phyloP scores from a whole-genome alignment of 2,329 filamentous ascomycete species.

The Leptosphaerulina australis region DNA sequence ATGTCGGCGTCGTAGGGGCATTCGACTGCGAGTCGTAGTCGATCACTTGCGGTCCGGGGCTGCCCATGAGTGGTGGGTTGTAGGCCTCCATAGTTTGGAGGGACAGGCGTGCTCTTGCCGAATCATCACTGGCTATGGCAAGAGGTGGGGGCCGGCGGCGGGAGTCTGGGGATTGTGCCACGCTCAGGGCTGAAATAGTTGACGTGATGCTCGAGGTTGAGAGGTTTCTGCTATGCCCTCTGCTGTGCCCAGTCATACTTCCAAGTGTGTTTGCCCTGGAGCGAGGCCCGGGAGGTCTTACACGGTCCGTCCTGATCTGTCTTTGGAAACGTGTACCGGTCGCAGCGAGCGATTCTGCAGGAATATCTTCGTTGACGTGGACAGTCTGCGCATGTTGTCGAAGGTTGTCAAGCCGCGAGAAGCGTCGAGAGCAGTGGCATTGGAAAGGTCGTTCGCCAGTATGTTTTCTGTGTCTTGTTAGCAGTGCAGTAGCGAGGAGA shows the following conservation, averaged over 20 bases:
- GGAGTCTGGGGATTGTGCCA: conserved; percentile 52
- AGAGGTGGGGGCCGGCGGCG: conserved; percentile 79
- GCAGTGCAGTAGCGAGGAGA: conserved; percentile 20
- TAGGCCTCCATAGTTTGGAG: conserved; percentile 65
- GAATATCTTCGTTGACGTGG: conserved; percentile 96
- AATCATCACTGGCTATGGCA: conserved; percentile 76
- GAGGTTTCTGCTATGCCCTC: conserved; percentile 83
- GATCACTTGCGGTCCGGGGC: conserved; percentile 68
- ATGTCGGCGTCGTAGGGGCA: conserved; percentile 82
- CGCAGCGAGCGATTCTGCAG: conserved; percentile 88
- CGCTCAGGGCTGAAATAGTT: conserved; percentile 70
- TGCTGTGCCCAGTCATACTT: conserved; percentile 70
- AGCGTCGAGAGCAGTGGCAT: conserved; percentile 91
- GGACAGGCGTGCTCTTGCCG: conserved; percentile 62
- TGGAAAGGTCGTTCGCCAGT: conserved; percentile 96
- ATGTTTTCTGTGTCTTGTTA: conserved; percentile 73
- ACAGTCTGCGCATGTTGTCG: conserved; percentile 97
- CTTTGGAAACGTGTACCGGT: conserved; percentile 91
- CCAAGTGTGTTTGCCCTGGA: conserved; percentile 79
- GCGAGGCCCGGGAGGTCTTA: conserved; percentile 73
- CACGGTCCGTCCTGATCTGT: conserved; percentile 86
- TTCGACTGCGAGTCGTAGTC: conserved; percentile 69
- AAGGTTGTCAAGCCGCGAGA: conserved; percentile 92
- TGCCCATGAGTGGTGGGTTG: conserved; percentile 65
- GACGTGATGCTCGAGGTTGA: conserved; percentile 88